Evolutionary conservation across 176 grass and related monocot genomes (phyloP).

Genomic region (Pontederia crassipes): DNA sequence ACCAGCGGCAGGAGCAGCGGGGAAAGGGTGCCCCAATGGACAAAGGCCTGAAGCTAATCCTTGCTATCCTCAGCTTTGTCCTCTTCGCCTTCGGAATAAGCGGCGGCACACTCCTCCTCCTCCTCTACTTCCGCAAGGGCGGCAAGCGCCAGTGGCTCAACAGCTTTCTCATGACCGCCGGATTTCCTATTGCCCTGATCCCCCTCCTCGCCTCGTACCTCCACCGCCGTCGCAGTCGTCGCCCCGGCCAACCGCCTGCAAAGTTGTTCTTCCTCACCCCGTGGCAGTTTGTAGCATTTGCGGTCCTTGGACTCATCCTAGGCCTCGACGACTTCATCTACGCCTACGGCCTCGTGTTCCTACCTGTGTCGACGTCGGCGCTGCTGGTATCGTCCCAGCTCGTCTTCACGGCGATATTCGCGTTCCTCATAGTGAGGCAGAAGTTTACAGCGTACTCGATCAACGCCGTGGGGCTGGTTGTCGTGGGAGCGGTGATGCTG

Average conservation of each 20-base stretch:
- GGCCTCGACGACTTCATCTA: no score
- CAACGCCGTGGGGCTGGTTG: background rate
- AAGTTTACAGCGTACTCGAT: no score
- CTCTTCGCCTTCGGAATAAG: slow-evolving; percentile 44
- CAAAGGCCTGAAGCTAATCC: slow-evolving; percentile 8
- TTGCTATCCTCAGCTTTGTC: slow-evolving; percentile 42
- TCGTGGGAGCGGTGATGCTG: background rate
- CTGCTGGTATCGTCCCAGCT: no score
- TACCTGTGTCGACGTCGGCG: no score
- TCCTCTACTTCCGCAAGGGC: slow-evolving; percentile 2
- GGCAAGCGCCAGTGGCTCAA: slow-evolving; percentile 60
- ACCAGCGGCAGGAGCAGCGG: slow-evolving; percentile 19
- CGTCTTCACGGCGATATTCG: no score
- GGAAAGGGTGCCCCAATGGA: background rate
- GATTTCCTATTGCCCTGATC: slow-evolving; percentile 44
- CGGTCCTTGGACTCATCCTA: no score
- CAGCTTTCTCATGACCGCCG: slow-evolving; percentile 50
- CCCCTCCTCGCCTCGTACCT: slow-evolving; percentile 43
- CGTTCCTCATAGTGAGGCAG: no score
- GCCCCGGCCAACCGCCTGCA: no score
- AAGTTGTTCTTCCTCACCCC: no score
- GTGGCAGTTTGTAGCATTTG: no score
- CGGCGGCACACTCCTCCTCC: slow-evolving; percentile 48
- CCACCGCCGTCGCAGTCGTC: background rate
- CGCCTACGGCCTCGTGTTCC: no score